Evolutionary conservation across 768 basidiomycete genomes (phyloP).

Genomic region (Xanthoconium stramineum): DNA sequence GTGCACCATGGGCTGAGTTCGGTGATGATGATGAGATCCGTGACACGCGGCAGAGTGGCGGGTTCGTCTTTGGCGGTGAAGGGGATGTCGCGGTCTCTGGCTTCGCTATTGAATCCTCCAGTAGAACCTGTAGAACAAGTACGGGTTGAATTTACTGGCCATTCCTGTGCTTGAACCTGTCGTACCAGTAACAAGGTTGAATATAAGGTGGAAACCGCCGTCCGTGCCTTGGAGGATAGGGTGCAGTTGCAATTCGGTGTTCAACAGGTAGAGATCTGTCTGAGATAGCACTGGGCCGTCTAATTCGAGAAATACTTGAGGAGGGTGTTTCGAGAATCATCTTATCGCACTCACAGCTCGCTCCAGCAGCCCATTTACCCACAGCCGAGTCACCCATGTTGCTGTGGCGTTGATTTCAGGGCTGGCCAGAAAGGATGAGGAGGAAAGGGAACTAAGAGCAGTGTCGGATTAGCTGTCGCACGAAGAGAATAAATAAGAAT

Average conservation of each 20-base stretch:
- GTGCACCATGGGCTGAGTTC: constrained; percentile 76
- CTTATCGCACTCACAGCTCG: constrained; percentile 31
- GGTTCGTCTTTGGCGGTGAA: constrained; percentile 57
- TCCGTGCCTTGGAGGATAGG: constrained; percentile 61
- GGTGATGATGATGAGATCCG: constrained; percentile 56
- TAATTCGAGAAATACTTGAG: constrained; percentile 24
- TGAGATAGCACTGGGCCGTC: constrained; percentile 79
- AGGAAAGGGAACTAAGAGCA: neutral
- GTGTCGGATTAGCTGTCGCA: neutral
- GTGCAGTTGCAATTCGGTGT: constrained; percentile 65
- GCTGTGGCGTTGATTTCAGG: neutral
- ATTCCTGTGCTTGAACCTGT: neutral
- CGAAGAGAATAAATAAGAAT: neutral
- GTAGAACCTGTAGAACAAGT: constrained; percentile 41
- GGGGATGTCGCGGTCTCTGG: constrained; percentile 57
- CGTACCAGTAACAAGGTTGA: constrained; percentile 68
- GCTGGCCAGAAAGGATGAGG: neutral
- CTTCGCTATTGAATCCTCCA: constrained; percentile 57
- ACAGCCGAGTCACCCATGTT: constrained; percentile 30
- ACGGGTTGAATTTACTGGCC: neutral
- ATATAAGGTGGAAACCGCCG: constrained; percentile 58
- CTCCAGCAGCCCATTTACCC: constrained; percentile 35
- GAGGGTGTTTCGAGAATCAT: neutral
- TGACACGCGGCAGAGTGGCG: constrained; percentile 65
- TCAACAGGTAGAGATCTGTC: constrained; percentile 78